phyloP scores from a whole-genome alignment of 2,329 filamentous ascomycete genomes.

The Sclerotinia subarctica region DNA sequence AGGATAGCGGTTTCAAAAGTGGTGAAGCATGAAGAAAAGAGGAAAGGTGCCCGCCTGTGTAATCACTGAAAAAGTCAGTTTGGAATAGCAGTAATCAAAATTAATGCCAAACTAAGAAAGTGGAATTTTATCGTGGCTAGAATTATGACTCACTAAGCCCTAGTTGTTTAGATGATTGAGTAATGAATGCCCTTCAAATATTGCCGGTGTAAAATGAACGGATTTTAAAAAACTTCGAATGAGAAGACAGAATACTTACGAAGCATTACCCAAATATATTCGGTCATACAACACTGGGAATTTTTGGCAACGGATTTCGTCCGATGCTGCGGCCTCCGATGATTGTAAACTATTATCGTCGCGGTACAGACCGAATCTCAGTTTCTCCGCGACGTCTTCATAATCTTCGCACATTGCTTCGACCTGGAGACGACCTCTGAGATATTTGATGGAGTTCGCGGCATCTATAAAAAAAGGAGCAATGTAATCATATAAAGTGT shows the following conservation, averaged over 20 bases:
- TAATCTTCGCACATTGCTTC: constrained; percentile 25
- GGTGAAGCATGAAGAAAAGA: constrained; percentile 22
- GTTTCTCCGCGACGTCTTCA: constrained; percentile 25
- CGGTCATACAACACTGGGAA: constrained; percentile 24
- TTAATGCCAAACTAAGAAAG: not conserved
- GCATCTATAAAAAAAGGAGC: constrained; percentile 23
- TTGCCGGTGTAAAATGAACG: not conserved
- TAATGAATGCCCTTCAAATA: not conserved
- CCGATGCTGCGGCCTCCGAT: not conserved
- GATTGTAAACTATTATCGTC: not conserved
- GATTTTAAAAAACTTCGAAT: not conserved
- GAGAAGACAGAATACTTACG: constrained; percentile 19
- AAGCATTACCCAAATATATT: constrained; percentile 27
- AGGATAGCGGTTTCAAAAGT: constrained; percentile 14
- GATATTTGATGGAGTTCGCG: constrained; percentile 21
- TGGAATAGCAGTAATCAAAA: not conserved
- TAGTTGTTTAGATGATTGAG: not conserved
- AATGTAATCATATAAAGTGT: constrained; percentile 25
- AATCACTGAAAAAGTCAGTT: constrained; percentile 13
- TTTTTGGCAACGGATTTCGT: constrained; percentile 7
- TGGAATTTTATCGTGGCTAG: too few relatives aligned
- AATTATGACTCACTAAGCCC: not conserved
- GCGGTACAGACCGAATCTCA: constrained; percentile 22
- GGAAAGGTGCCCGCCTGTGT: constrained; percentile 23
- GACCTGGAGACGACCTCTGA: constrained; percentile 23